Evolutionary conservation across 2,329 filamentous ascomycete genomes (phyloP).

Genomic region (Fusarium annulatum): DNA sequence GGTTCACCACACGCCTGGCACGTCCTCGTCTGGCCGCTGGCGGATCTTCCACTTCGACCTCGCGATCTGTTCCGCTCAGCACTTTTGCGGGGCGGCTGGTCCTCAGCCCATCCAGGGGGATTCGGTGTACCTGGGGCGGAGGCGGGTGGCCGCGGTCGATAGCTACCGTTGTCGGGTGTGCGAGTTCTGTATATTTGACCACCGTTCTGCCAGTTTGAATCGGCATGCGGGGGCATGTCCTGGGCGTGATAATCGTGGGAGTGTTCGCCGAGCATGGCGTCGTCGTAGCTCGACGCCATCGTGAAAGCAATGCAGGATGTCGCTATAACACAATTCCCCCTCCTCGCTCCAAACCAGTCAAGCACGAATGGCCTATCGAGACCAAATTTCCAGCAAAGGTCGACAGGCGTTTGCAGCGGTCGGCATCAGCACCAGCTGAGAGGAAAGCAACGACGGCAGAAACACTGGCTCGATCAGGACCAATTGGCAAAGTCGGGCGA

Average conservation of each 20-base stretch:
- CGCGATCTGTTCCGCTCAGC: slow-evolving; percentile 68
- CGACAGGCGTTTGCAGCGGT: slow-evolving; percentile 49
- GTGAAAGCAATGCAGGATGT: slow-evolving; percentile 44
- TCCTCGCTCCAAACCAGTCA: slow-evolving; percentile 44
- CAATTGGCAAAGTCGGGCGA: slow-evolving; percentile 44
- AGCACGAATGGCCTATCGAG: slow-evolving; percentile 44
- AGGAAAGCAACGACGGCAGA: slow-evolving; percentile 24
- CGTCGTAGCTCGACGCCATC: slow-evolving; percentile 62
- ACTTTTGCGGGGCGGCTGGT: slow-evolving; percentile 60
- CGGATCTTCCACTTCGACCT: slow-evolving; percentile 63
- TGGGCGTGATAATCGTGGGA: slow-evolving; percentile 35
- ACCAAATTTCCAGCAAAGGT: slow-evolving; percentile 48
- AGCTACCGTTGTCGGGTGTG: slow-evolving; percentile 52
- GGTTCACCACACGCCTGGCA: slow-evolving; percentile 91
- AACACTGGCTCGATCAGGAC: slow-evolving; percentile 31
- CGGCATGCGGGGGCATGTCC: slow-evolving; percentile 48
- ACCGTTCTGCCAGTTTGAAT: slow-evolving; percentile 53
- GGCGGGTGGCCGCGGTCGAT: slow-evolving; percentile 49
- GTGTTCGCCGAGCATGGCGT: slow-evolving; percentile 50
- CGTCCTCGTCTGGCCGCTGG: slow-evolving; percentile 70
- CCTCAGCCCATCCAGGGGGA: slow-evolving; percentile 52
- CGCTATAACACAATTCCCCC: slow-evolving; percentile 38
- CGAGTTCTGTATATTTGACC: slow-evolving; percentile 45
- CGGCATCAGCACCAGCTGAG: slow-evolving; percentile 53
- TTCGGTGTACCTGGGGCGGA: slow-evolving; percentile 51